Evolutionary conservation across 768 basidiomycete genomes (phyloP), one percentile per base, ranked within the genome.

Genomic region (Suillus subaureus): DNA sequence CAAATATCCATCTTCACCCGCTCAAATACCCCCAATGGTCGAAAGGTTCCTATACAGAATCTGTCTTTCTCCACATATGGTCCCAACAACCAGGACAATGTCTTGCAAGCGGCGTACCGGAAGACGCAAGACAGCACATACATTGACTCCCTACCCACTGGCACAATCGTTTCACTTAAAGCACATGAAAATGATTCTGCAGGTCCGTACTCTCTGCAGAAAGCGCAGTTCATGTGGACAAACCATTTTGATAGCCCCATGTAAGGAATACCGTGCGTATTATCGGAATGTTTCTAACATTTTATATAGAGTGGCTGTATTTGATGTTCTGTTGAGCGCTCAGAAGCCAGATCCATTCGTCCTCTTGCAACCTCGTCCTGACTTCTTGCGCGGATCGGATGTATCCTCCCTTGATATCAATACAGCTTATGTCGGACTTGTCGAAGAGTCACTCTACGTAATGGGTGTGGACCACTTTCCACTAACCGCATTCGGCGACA

Each of bases 11-110:
- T 98, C 61, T 88, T 89, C 75, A 85, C 89, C 16, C 85, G 85
- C 26, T 81, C 85, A 0, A 71, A 77, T 26, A 72, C 79, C 1
- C 66, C 76, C 5, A 75, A 78, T 4, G 74, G 76, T 28, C 75
- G 75, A 9, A 76, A 73, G 21, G 73, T 83, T 7, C 85, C 83
- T 26, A 80, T 87, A 15, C 97, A 98, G 71, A 92, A 92, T 62
- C 84, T 99, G 18, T 88, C 89, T 0, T 97, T 96, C 77, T 97
- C 96, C 0, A 87, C 90, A 0, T 98, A 98, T 75, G 94, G 95
- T 0, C 95, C 97, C 6, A 96, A 96, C 75, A 94, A 91, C 72
- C 89, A 91, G 76, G 93, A 96, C 74, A 87, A 85, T 68, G 79
- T 84, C 9, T 71, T 89, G 15, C 96, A 97, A 72, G 79, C 86